A percentile compares a stretch with the other conserved stretches of the same genome.
These are phyloP conservation scores for Anisodus tanguticus DNA, from an alignment of 257 asterid species.

Conservation along the genomic window DNA sequence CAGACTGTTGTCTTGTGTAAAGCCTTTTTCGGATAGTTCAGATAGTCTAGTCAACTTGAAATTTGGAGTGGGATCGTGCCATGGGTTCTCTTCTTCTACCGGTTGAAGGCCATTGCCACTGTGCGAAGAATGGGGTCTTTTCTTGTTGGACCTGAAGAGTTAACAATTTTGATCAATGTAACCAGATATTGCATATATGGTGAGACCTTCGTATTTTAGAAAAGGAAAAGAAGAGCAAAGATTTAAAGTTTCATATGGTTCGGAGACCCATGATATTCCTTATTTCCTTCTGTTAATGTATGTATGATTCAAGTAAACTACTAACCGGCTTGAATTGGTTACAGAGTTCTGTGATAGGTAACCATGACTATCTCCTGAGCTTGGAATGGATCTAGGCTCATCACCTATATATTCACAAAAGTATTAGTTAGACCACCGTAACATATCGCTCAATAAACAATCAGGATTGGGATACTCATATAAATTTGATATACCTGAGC, in stretches of 20 bases:
- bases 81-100: conserved; percentile 73
- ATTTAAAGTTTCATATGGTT: neutral
- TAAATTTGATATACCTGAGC: conserved; percentile 54
- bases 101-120: conserved; percentile 79
- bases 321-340: conserved; percentile 71
- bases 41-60: conserved; percentile 58
- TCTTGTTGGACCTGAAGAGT: conserved; percentile 65
- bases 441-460: neutral
- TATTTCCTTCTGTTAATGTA: neutral
- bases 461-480: neutral
- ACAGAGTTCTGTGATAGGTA: conserved; percentile 63
- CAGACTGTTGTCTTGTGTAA: conserved; percentile 56
- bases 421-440: neutral
- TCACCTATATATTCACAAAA: conserved; percentile 51
- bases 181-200: neutral
- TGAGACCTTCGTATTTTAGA: neutral
- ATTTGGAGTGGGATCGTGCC: conserved; percentile 58
- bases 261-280: neutral
- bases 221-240: neutral
- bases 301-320: neutral
- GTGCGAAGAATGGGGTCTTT: conserved; percentile 65
- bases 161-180: conserved; percentile 25
- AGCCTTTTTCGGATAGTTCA: conserved; percentile 51
- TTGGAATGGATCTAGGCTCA: conserved; percentile 68
- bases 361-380: conserved; percentile 81